Base-by-base conservation (phyloP, 345 rosid genomes). In the Citrus inodora region DNA sequence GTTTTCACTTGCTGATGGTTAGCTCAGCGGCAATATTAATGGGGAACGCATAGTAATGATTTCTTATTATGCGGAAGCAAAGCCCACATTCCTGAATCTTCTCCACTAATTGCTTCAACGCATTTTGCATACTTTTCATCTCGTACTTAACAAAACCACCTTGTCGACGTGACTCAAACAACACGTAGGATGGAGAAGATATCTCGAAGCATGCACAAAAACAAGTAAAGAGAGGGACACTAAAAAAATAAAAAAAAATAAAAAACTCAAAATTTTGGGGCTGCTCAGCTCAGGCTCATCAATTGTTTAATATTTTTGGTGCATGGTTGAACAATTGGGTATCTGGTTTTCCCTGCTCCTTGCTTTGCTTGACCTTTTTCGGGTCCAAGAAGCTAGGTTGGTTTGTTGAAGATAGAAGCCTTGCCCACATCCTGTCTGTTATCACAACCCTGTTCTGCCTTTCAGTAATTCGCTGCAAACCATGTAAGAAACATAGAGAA, bases 381-480 rank as follows among this genome's bases (percentile, higher is more conserved):
- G 73, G 84, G 74, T 80, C 69, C 80, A 87, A 56, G 87, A 92
- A 92, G 80, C 94, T 90, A n/a, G 97, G 97, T 82, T 92, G 97
- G 70, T 88, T 83, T n/a, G 97, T 90, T 51, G 94, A 89, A 35
- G 91, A 89, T 22, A 90, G 90, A 46, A 90, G 87, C 78, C 97
- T 84, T 17, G 97, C 97, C 97, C 97, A 92, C 93, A 90, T 90
- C 75, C 94, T 87, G 81, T 92, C 93, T 7, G 93, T 89, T 74
- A 92, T 92, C 69, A 90, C 91, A 24, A 90, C 93, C 79, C 86
- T 76, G 88, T 86, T 81, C 85, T 86, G 93, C 72, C 63, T 85
- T 88, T 92, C 97, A 9, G 82, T 92, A 35, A 88, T 80, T 14
- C 87, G 86, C 94, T 90, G 88, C 76, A 80, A 32, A 60, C 27